Base-by-base conservation (phyloP, 805 yeast species). In the Kodamaea laetipori region DNA sequence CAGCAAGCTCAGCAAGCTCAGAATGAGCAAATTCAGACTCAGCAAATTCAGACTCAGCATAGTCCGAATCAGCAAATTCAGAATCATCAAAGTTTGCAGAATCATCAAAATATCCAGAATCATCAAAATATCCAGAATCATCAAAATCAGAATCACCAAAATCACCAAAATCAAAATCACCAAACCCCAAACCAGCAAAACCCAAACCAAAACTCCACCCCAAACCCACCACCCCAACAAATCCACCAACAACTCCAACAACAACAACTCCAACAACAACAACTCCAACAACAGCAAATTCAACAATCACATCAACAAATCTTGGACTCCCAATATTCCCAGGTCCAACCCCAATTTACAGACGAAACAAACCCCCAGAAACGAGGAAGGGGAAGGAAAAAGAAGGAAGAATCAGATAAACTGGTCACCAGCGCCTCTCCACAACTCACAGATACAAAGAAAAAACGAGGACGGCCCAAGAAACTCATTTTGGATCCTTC, bases 381-480 rank as follows among this genome's bases (percentile, higher is more conserved):
- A 31, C 31, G 33, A 15, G 21, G 34, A 21, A n/a, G 35, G 11
- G 42, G 39, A 15, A 33, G 38, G 26, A 41, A 45, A 32, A 36
- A 30, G 36, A 44, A 31, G 36, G 48, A 44, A 31, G 43, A 40
- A 19, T 23, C 35, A 23, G 33, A 18, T 9, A 32, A 33, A 37
- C 32, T 15, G 23, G 36, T 26, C 30, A 26, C 30, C 37, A 34
- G 13, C 32, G 33, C 35, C 21, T 36, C 35, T 21, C 41, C 36
- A 12, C 44, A 34, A n/a, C 19, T 26, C 9, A 9, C 26, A 15
- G 59, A 57, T 26, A 56, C 55, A 19, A 66, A 65, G 54, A 68
- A 65, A 46, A 63, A 64, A 48, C 54, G 75, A 39, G 76, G 76
- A 6, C 59, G 76, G 36, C 76, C 76, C 13, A 67, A 60, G 52